phyloP scores from a whole-genome alignment of 345 rosid genomes.

The Bruguiera sexangula region DNA sequence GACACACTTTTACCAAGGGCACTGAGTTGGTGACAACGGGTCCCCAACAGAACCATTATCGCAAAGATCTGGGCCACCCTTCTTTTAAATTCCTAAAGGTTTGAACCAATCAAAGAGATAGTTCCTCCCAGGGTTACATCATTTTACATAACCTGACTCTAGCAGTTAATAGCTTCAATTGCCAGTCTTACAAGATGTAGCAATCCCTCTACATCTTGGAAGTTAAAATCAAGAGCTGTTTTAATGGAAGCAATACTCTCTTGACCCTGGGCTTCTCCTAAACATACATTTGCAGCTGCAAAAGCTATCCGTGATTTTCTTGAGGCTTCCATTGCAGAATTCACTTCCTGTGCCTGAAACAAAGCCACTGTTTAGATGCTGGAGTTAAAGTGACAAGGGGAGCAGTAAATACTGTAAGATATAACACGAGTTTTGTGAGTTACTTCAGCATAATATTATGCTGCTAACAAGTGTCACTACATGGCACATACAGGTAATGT shows the following conservation, averaged over 20 bases:
- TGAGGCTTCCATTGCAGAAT: conserved; percentile 94
- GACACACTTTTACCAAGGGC: conserved; percentile 29
- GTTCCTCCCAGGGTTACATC: conserved; percentile 10
- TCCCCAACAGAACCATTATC: conserved; percentile 16
- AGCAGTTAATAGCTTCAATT: conserved; percentile 66
- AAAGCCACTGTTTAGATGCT: not conserved
- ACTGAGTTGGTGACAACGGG: conserved; percentile 8
- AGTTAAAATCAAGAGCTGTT: conserved; percentile 88
- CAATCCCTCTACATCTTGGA: conserved; percentile 84
- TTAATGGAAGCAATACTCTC: conserved; percentile 64
- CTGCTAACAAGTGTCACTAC: too few relatives aligned
- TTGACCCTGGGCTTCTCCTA: conserved; percentile 48
- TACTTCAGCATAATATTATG: too few relatives aligned
- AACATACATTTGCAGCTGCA: conserved; percentile 48
- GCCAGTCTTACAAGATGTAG: conserved; percentile 79
- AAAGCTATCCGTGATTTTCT: conserved; percentile 72
- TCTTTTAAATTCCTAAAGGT: conserved; percentile 10
- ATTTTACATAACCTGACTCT: conserved; percentile 19
- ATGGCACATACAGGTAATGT: too few relatives aligned
- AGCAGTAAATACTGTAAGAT: not conserved
- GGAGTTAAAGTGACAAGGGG: not conserved
- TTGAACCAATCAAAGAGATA: conserved; percentile 11
- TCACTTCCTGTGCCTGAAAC: conserved; percentile 74
- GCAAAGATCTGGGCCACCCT: conserved; percentile 13
- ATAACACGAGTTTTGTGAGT: too few relatives aligned